Conservation (phyloP, 2,329 filamentous ascomycete genomes). For the Lachnellula hyalina region DNA sequence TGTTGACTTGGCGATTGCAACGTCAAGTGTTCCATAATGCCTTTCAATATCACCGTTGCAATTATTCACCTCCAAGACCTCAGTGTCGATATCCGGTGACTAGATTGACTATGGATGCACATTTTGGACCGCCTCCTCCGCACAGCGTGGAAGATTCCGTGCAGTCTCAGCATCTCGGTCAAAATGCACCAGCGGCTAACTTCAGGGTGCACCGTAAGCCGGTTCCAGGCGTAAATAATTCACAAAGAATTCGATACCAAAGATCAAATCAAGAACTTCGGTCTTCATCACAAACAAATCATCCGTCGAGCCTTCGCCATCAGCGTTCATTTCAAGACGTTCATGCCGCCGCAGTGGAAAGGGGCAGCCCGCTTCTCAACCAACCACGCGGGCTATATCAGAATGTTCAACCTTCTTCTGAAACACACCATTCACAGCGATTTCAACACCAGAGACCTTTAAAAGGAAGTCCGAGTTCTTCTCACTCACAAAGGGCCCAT, state of each 20-base stretch:
- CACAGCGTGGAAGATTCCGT: neutral
- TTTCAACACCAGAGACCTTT: neutral
- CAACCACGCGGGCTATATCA: neutral
- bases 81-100: neutral
- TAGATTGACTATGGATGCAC: neutral
- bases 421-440: neutral
- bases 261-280: neutral
- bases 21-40: conserved; percentile 41
- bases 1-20: neutral
- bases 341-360: neutral
- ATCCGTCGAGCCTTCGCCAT: neutral
- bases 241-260: neutral
- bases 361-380: neutral
- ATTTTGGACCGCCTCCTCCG: neutral
- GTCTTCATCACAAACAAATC: neutral
- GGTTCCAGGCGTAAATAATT: neutral
- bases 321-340: neutral
- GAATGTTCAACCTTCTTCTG: neutral
- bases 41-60: conserved; percentile 42
- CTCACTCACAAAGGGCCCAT: neutral
- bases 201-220: neutral
- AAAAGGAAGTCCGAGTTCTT: neutral
- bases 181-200: neutral
- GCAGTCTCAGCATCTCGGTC: neutral
- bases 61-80: neutral